A percentile compares a stretch with the other conserved stretches of the same genome.
phyloP scores from a whole-genome alignment of 192 early-diverging fungal genomes.

The Pilobolus umbonatus region DNA sequence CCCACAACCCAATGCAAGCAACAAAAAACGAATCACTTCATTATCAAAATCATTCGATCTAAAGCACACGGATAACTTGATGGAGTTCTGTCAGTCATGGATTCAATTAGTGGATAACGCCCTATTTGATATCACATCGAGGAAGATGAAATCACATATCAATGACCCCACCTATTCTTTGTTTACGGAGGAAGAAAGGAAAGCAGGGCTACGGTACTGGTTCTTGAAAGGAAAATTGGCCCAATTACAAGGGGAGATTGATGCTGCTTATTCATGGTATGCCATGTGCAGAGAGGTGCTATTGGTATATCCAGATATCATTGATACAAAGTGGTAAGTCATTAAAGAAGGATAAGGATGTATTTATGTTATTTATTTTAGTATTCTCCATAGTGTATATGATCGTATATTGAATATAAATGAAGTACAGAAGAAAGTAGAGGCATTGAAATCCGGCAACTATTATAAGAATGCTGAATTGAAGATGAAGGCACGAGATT shows the following conservation, averaged over 20 bases:
- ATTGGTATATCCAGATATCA: not conserved
- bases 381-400: conserved; percentile 2
- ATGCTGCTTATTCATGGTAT: conserved; percentile 6
- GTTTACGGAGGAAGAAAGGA: not conserved
- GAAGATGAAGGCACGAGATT: not conserved
- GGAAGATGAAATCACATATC: not conserved
- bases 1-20: not conserved
- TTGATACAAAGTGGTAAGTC: conserved; percentile 1
- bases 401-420: not conserved
- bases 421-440: not conserved
- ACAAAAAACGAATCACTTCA: conserved; percentile 2
- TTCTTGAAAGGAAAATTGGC: not conserved
- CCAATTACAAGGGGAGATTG: conserved; percentile 2
- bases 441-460: not conserved
- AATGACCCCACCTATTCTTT: not conserved
- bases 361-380: not conserved
- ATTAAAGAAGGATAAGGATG: not conserved
- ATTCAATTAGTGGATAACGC: not conserved
- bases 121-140: not conserved
- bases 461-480: not conserved
- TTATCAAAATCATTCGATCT: not conserved
- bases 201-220: conserved; percentile 1
- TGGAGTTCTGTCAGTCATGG: conserved; percentile 3
- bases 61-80: not conserved
- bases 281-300: not conserved